These are phyloP conservation scores for Hortaea werneckii DNA, from an alignment of 2,329 filamentous ascomycete species.

Conservation along the genomic window DNA sequence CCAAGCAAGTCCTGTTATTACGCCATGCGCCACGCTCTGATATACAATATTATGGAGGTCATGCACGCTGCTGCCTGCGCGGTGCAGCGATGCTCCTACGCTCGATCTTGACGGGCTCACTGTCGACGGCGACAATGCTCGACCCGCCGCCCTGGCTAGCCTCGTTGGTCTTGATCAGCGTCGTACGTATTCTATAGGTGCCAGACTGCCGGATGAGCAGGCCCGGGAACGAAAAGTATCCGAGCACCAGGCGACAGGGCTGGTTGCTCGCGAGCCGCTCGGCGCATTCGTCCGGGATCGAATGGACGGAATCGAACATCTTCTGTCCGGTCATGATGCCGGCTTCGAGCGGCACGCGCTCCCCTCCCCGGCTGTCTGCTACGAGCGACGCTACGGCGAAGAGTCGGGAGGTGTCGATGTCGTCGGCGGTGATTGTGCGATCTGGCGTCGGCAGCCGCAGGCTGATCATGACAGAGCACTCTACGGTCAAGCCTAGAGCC, in stretches of 20 bases:
- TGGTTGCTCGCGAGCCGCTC: slow-evolving; percentile 18
- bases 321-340: slow-evolving; percentile 22
- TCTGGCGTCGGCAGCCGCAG: slow-evolving; percentile 16
- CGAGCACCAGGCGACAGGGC: slow-evolving; percentile 17
- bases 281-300: slow-evolving; percentile 17
- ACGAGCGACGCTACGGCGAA: slow-evolving; percentile 23
- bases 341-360: slow-evolving; percentile 18
- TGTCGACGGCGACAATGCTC: slow-evolving; percentile 18
- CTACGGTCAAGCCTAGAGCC: slow-evolving; percentile 19
- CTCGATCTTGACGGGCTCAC: slow-evolving; percentile 22
- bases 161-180: slow-evolving; percentile 20
- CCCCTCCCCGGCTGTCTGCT: slow-evolving; percentile 18
- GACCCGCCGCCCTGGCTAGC: slow-evolving; percentile 11
- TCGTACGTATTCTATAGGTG: slow-evolving; percentile 19
- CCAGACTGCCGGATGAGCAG: slow-evolving; percentile 24
- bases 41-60: too few species aligned
- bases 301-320: slow-evolving; percentile 24
- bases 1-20: too few species aligned
- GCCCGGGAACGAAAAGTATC: slow-evolving; percentile 23
- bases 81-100: slow-evolving; percentile 3
- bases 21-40: too few species aligned
- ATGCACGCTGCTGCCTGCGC: slow-evolving; percentile 4
- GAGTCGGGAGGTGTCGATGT: slow-evolving; percentile 18
- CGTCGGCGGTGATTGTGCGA: slow-evolving; percentile 9
- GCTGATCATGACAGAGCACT: slow-evolving; percentile 23